Conservation (phyloP, 192 early-diverging fungal species). For the Piromyces finnis region DNA sequence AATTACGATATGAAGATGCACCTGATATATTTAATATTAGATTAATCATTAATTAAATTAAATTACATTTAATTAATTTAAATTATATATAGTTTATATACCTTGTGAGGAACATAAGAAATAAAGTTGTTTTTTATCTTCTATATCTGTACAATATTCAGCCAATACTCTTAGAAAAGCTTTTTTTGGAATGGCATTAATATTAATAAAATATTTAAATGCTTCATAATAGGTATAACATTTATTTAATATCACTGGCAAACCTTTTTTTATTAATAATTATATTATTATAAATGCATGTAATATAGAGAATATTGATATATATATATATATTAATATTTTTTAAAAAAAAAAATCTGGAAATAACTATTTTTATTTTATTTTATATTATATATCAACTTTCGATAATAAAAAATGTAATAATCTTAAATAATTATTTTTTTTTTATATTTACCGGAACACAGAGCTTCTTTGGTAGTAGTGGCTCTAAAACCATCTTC, state of each 20-base stretch:
- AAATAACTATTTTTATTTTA: no score
- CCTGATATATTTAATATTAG: conserved; percentile 14
- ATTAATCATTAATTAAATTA: not conserved
- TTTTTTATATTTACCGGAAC: not conserved
- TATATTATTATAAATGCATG: no score
- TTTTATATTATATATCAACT: no score
- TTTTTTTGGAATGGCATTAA: conserved; percentile 58
- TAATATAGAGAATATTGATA: no score
- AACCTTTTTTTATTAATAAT: no score
- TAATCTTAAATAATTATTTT: not conserved
- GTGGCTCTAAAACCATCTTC: conserved; percentile 6
- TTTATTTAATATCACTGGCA: no score
- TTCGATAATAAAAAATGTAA: no score
- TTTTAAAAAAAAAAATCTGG: no score
- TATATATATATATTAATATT: no score
- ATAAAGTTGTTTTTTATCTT: conserved; percentile 57
- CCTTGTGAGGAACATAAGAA: conserved; percentile 68
- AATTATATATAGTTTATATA: not conserved
- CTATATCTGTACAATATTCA: conserved; percentile 46
- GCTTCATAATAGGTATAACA: conserved; percentile 25
- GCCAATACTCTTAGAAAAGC: conserved; percentile 63
- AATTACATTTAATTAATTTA: not conserved
- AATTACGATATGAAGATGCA: conserved; percentile 31
- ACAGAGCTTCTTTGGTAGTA: not conserved
- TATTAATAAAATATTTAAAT: conserved; percentile 58